These are phyloP conservation scores for Fraxinus platypoda DNA, from an alignment of 305 asterid species.

Conservation along the genomic window DNA sequence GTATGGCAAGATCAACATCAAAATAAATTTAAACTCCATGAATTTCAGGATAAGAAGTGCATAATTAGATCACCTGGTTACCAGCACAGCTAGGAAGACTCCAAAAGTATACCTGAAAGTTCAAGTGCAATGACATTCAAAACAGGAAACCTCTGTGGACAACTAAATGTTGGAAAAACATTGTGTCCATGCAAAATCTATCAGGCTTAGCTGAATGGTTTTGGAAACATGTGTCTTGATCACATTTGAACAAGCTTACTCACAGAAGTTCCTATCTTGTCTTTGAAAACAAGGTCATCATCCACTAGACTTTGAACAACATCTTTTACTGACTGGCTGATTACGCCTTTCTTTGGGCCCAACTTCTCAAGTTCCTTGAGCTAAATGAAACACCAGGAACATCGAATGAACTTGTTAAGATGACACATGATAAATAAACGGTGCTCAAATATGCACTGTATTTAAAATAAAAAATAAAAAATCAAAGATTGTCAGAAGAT, in stretches of 20 bases:
- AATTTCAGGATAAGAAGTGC: constrained; percentile 12
- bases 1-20: constrained; percentile 14
- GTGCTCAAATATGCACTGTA: neutral
- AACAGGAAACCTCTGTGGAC: constrained; percentile 6
- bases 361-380: constrained; percentile 90
- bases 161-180: constrained; percentile 12
- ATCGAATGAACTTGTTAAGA: neutral
- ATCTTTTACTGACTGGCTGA: constrained; percentile 88
- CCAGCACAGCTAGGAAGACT: constrained; percentile 99
- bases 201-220: constrained; percentile 7
- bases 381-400: constrained; percentile 35
- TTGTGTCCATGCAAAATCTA: constrained; percentile 6
- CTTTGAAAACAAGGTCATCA: constrained; percentile 91
- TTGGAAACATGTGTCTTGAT: neutral
- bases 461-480: no score
- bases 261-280: constrained; percentile 97
- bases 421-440: neutral
- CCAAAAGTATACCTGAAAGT: constrained; percentile 88
- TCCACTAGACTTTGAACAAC: constrained; percentile 85
- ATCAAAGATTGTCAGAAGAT: neutral
- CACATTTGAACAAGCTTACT: constrained; percentile 38
- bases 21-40: neutral
- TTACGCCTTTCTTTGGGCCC: constrained; percentile 97
- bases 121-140: neutral
- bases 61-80: constrained; percentile 63